phyloP scores from a whole-genome alignment of 2,329 filamentous ascomycete species.

The Trichoderma aggressivum region DNA sequence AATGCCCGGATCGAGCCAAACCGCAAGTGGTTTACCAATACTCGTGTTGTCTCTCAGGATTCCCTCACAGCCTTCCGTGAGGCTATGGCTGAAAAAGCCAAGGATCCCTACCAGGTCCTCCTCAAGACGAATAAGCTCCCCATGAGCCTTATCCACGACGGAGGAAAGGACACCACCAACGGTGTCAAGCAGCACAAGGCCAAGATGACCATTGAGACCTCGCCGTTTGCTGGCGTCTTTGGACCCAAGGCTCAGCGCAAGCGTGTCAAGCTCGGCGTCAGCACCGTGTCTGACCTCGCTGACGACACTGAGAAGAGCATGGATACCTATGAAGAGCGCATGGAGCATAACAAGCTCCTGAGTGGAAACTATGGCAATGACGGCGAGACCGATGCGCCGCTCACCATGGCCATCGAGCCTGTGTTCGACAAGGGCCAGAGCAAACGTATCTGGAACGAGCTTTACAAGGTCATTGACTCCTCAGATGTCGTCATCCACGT shows the following conservation, averaged over 20 bases:
- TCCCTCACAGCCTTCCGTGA: conserved; percentile 82
- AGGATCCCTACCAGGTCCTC: conserved; percentile 90
- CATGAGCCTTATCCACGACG: conserved; percentile 87
- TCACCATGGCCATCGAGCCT: conserved; percentile 68
- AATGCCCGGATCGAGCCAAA: conserved; percentile 90
- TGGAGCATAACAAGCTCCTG: conserved; percentile 74
- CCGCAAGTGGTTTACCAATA: conserved; percentile 97
- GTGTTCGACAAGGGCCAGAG: conserved; percentile 94
- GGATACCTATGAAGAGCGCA: conserved; percentile 73
- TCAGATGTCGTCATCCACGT: conserved; percentile 96
- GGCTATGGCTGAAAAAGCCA: conserved; percentile 85
- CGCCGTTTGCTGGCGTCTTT: conserved; percentile 84
- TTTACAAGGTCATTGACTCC: conserved; percentile 93
- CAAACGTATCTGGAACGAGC: conserved; percentile 95
- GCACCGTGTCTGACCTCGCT: conserved; percentile 77
- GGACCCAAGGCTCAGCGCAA: conserved; percentile 92
- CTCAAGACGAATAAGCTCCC: conserved; percentile 96
- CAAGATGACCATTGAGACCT: conserved; percentile 87
- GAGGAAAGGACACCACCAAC: conserved; percentile 64
- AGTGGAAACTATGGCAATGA: conserved; percentile 64
- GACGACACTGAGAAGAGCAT: conserved; percentile 77
- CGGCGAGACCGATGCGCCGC: conserved; percentile 40
- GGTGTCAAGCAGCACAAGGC: conserved; percentile 89
- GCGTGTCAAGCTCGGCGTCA: conserved; percentile 81
- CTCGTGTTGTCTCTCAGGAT: conserved; percentile 83